Percentiles rank a stretch among this genome's conserved stretches.
Conservation (phyloP, 2,329 filamentous ascomycete species). For the Fusarium coicis region DNA sequence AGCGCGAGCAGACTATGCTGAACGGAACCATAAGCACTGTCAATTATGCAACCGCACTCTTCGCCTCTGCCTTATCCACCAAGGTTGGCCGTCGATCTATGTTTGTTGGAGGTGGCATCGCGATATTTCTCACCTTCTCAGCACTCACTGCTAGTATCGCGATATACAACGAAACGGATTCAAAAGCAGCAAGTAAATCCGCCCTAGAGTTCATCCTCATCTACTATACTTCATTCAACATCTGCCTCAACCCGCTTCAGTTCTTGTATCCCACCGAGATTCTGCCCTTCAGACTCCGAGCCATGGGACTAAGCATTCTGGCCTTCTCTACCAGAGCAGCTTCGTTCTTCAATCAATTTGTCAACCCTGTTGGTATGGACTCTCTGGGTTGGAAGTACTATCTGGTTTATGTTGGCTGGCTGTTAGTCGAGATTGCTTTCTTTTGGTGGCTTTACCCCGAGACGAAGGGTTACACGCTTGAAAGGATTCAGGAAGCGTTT, state of each 20-base stretch:
- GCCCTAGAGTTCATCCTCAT: conserved; percentile 31
- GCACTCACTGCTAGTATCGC: conserved; percentile 25
- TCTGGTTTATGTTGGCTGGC: conserved; percentile 40
- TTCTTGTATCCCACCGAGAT: conserved; percentile 27
- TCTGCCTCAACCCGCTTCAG: conserved; percentile 23
- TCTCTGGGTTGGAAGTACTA: conserved; percentile 34
- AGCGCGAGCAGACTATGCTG: conserved; percentile 21
- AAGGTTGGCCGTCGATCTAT: conserved; percentile 23
- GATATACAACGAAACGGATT: conserved; percentile 20
- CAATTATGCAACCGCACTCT: conserved; percentile 19
- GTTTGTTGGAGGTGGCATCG: conserved; percentile 24
- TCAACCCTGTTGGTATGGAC: conserved; percentile 43
- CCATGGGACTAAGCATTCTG: conserved; percentile 24
- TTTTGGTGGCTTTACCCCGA: conserved; percentile 57
- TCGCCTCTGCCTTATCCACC: conserved; percentile 12
- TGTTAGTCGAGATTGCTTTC: conserved; percentile 35
- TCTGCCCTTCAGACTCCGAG: conserved; percentile 27
- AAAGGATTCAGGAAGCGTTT: conserved; percentile 28
- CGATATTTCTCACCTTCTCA: conserved; percentile 27
- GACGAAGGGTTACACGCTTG: conserved; percentile 52
- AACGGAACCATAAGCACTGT: conserved; percentile 24
- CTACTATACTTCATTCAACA: conserved; percentile 27
- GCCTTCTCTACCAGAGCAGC: conserved; percentile 27
- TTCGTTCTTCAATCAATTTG: conserved; percentile 31
- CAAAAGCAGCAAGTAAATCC: conserved; percentile 23